Conservation (phyloP, 177 flowering plant genomes). For the Vitis hybrid region DNA sequence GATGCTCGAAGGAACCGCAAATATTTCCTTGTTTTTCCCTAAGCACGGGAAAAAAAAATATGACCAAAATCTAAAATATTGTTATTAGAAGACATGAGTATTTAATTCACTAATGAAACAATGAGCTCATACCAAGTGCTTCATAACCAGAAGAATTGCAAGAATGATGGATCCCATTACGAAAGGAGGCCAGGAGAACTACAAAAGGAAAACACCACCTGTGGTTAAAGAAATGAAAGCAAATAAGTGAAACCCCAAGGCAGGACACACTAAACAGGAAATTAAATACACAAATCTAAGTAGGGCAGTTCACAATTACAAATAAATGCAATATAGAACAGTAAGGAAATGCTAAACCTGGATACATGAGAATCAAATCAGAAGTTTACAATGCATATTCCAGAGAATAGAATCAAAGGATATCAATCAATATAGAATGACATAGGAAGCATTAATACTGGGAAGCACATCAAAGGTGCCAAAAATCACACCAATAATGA, state of each 20-base stretch:
- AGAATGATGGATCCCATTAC: constrained; percentile 86
- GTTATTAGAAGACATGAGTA: neutral
- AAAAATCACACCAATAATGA: too few relatives aligned
- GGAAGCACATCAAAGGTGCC: too few relatives aligned
- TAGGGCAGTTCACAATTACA: neutral
- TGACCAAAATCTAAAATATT: neutral
- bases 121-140: constrained; percentile 72
- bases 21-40: constrained; percentile 83
- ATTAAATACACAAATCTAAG: neutral
- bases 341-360: neutral
- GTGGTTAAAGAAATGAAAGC: constrained; percentile 23
- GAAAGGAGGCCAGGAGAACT: constrained; percentile 96
- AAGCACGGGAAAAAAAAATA: constrained; percentile 14
- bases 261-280: neutral
- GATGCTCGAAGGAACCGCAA: constrained; percentile 78
- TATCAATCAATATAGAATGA: neutral
- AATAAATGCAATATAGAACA: neutral
- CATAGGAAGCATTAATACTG: neutral
- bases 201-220: constrained; percentile 39
- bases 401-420: neutral
- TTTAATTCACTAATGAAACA: neutral
- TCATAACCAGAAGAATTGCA: constrained; percentile 74
- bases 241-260: constrained; percentile 13
- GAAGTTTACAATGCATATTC: constrained; percentile 1
- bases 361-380: constrained; percentile 4